These are phyloP conservation scores for Venturia pyrina DNA, from an alignment of 2,329 filamentous ascomycete species.

Conservation along the genomic window DNA sequence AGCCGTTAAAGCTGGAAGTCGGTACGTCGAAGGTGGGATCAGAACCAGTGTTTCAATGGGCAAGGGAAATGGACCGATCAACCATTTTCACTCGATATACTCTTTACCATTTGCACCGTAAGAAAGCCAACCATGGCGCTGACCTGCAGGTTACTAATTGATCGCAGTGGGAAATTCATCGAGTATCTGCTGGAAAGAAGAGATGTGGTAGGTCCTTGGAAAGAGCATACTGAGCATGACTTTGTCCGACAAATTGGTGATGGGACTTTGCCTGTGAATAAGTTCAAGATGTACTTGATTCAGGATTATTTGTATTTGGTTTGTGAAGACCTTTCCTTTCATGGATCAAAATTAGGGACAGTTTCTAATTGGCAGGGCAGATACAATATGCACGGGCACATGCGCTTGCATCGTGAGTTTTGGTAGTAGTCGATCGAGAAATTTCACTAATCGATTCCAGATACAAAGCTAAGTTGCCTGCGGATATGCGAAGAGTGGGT, in stretches of 20 bases:
- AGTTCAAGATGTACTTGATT: constrained; percentile 80
- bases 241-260: constrained; percentile 71
- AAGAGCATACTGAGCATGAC: constrained; percentile 65
- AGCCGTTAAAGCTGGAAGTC: constrained; percentile 58
- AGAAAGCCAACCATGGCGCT: constrained; percentile 18
- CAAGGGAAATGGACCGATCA: constrained; percentile 60
- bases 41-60: constrained; percentile 53
- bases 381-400: constrained; percentile 2
- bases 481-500: constrained; percentile 60
- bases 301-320: constrained; percentile 91
- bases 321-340: constrained; percentile 17
- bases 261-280: constrained; percentile 62
- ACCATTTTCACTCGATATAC: constrained; percentile 67
- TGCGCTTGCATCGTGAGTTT: not conserved
- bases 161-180: constrained; percentile 56
- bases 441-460: not conserved
- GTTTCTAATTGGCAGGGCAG: not conserved
- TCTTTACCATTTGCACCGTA: constrained; percentile 58
- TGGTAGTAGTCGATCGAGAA: constrained; percentile 29
- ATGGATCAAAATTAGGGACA: not conserved
- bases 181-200: constrained; percentile 70
- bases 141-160: not conserved
- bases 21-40: constrained; percentile 65
- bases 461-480: constrained; percentile 70
- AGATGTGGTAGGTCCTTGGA: constrained; percentile 67